Percentiles rank a stretch among this genome's conserved stretches.
Evolutionary conservation across 257 asterid genomes (phyloP).

Genomic region (Echites panduratus): DNA sequence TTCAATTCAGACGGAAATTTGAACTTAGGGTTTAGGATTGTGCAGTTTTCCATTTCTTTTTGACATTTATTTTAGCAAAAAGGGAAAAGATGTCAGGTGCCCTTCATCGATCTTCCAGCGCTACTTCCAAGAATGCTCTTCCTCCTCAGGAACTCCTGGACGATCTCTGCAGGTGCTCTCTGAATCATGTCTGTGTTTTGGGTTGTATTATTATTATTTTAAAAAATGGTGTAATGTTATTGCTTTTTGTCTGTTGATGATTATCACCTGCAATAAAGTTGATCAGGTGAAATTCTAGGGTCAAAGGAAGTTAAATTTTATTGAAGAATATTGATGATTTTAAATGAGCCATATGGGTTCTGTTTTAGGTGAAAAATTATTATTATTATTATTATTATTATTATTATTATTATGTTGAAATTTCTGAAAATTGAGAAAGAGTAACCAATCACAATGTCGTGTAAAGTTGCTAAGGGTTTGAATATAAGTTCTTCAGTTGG

Average conservation of each 20-base stretch:
- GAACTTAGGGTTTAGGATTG: constrained; percentile 6
- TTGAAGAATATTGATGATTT: neutral
- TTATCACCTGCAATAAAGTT: neutral
- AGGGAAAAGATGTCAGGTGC: constrained; percentile 49
- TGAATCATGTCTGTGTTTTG: neutral
- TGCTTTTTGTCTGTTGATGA: neutral
- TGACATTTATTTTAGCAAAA: neutral
- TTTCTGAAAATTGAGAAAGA: neutral
- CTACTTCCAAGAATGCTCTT: constrained; percentile 61
- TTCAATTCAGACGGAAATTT: neutral
- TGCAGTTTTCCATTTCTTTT: neutral
- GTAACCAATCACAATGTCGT: neutral
- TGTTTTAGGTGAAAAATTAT: neutral
- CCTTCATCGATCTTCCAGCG: constrained; percentile 54
- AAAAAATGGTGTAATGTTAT: neutral
- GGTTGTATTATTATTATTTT: neutral
- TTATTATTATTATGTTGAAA: neutral
- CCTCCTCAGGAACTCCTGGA: constrained; percentile 97
- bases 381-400: too few species aligned
- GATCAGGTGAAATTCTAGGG: neutral
- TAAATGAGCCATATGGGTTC: neutral
- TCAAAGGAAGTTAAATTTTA: neutral
- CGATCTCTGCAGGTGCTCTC: constrained; percentile 83
- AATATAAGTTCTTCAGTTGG: neutral
- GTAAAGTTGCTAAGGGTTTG: neutral